Evolutionary conservation across 257 asterid genomes (phyloP).

Genomic region (Solanum stenotomum): DNA sequence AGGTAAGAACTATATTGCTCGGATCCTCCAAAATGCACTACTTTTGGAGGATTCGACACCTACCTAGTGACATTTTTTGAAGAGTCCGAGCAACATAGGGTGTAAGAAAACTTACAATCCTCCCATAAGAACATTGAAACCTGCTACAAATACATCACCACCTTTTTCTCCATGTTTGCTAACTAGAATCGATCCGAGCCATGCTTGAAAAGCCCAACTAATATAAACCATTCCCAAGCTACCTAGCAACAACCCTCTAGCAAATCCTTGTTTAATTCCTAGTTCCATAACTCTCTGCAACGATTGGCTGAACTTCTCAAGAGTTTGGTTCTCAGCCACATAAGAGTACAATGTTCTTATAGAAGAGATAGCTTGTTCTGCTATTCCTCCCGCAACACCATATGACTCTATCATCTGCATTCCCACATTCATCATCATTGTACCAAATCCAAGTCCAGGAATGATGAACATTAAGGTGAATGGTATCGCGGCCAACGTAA

Average conservation of each 20-base stretch:
- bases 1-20: not conserved
- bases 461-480: slow-evolving; percentile 62
- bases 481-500: slow-evolving; percentile 65
- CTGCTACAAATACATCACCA: slow-evolving; percentile 73
- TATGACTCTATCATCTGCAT: slow-evolving; percentile 56
- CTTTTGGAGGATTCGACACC: not conserved
- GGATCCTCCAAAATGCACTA: not conserved
- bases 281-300: slow-evolving; percentile 58
- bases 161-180: slow-evolving; percentile 64
- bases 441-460: slow-evolving; percentile 79
- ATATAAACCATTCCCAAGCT: slow-evolving; percentile 69
- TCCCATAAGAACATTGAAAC: slow-evolving; percentile 82
- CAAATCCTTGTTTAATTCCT: slow-evolving; percentile 69
- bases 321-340: slow-evolving; percentile 54
- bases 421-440: slow-evolving; percentile 60
- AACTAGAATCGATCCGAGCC: slow-evolving; percentile 65
- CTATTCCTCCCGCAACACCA: slow-evolving; percentile 64
- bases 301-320: slow-evolving; percentile 51
- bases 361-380: slow-evolving; percentile 73
- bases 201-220: slow-evolving; percentile 86
- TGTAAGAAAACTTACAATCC: slow-evolving; percentile 47
- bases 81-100: not conserved
- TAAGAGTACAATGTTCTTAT: slow-evolving; percentile 60
- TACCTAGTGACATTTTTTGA: not conserved
- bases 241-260: slow-evolving; percentile 76